Conservation (phyloP, 1,284 basidiomycete genomes). For the Leccinum subfulvum region DNA sequence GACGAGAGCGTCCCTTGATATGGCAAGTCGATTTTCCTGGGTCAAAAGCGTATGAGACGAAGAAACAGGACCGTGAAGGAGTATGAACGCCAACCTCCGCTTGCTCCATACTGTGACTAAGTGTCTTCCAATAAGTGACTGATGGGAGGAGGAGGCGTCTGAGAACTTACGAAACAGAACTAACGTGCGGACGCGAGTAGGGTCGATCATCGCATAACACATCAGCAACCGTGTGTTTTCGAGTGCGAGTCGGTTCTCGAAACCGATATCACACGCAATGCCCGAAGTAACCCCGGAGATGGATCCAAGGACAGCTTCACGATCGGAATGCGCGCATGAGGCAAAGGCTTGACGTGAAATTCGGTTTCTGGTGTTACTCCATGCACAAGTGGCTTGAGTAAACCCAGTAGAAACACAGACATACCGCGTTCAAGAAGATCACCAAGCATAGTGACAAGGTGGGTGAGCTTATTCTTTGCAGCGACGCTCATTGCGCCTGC, state of each 20-base stretch:
- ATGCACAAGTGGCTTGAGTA: slow-evolving; percentile 10
- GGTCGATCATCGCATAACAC: slow-evolving; percentile 97
- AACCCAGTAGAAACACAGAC: slow-evolving; percentile 24
- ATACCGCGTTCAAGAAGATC: slow-evolving; percentile 88
- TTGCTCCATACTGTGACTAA: slow-evolving; percentile 99
- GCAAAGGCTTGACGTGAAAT: slow-evolving; percentile 94
- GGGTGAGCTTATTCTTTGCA: slow-evolving; percentile 55
- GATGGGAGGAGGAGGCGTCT: background rate
- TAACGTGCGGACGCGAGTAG: slow-evolving; percentile 87
- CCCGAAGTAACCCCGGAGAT: slow-evolving; percentile 85
- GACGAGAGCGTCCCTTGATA: slow-evolving; percentile 96
- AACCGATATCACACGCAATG: slow-evolving; percentile 97
- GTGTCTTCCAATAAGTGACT: slow-evolving; percentile 14
- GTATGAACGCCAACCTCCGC: slow-evolving; percentile 57
- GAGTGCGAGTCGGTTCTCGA: slow-evolving; percentile 94
- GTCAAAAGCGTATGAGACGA: slow-evolving; percentile 2
- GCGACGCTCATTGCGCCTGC: slow-evolving; percentile 49
- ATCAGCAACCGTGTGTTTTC: slow-evolving; percentile 95
- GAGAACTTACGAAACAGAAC: slow-evolving; percentile 86
- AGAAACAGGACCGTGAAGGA: background rate
- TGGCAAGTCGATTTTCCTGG: slow-evolving; percentile 95
- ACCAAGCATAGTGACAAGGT: slow-evolving; percentile 93
- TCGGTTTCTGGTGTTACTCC: slow-evolving; percentile 72
- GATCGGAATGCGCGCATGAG: slow-evolving; percentile 97
- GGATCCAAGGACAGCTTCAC: slow-evolving; percentile 94